Percentiles rank a stretch among this genome's conserved stretches.
Conservation (phyloP, 2,329 filamentous ascomycete genomes). For the Uncinocarpus reesii region DNA sequence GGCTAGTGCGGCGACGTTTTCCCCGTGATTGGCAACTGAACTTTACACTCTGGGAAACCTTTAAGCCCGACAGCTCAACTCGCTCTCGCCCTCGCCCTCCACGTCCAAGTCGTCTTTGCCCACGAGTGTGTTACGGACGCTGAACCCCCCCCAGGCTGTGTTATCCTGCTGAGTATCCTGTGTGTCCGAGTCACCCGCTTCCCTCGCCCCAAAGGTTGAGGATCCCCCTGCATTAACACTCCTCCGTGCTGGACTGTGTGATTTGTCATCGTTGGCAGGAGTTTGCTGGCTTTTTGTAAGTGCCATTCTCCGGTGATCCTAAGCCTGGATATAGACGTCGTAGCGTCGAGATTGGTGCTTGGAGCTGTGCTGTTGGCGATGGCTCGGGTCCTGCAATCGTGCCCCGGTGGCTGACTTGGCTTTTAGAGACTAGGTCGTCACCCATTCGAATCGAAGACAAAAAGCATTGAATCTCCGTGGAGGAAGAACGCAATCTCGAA, state of each 20-base stretch:
- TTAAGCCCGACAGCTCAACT: conserved; percentile 11
- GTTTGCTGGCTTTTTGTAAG: conserved; percentile 8
- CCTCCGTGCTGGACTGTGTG: too few species aligned
- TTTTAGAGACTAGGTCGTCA: conserved; percentile 9
- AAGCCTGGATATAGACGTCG: not conserved
- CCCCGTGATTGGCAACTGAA: conserved; percentile 12
- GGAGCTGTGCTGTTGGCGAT: not conserved
- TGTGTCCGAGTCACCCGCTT: not conserved
- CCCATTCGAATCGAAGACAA: conserved; percentile 3
- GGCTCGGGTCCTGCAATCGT: not conserved
- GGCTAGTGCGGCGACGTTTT: conserved; percentile 13
- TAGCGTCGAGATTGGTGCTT: not conserved
- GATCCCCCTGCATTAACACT: not conserved
- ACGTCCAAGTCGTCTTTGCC: not conserved
- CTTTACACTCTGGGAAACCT: conserved; percentile 6
- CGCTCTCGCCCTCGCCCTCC: not conserved
- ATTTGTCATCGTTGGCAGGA: conserved; percentile 7
- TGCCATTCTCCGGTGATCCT: not conserved
- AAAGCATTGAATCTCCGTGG: not conserved
- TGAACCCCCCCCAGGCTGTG: not conserved
- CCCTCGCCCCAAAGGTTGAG: conserved; percentile 3
- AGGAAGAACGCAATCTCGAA: not conserved
- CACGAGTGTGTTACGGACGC: not conserved
- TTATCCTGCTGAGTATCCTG: conserved; percentile 1
- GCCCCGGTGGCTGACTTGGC: conserved; percentile 10